phyloP scores from a whole-genome alignment of 805 yeast genomes.

The Vanderwaltozyma tropicalis region DNA sequence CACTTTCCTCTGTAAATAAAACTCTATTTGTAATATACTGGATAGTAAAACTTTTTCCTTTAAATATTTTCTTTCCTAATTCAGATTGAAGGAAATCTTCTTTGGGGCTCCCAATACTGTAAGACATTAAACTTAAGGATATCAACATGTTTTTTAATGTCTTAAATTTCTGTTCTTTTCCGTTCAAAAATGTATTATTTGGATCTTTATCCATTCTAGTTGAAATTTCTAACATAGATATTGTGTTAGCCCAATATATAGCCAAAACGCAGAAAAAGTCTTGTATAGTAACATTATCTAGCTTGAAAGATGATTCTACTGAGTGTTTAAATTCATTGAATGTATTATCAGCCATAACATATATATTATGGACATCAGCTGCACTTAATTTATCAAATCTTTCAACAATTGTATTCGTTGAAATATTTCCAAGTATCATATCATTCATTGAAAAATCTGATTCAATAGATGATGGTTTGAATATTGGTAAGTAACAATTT shows the following conservation, averaged over 20 bases:
- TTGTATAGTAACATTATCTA: too few relatives aligned
- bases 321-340: conserved; percentile 3
- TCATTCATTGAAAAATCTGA: not conserved
- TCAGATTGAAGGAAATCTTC: not conserved
- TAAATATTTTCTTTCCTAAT: too few relatives aligned
- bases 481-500: conserved; percentile 23
- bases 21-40: too few relatives aligned
- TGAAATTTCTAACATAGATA: conserved; percentile 49
- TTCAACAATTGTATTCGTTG: not conserved
- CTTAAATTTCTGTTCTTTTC: conserved; percentile 32
- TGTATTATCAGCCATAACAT: not conserved
- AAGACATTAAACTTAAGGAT: not conserved
- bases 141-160: conserved; percentile 25
- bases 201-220: conserved; percentile 38
- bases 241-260: conserved; percentile 25
- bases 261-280: conserved; percentile 15
- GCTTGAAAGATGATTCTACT: too few relatives aligned
- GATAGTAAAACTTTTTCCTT: too few relatives aligned
- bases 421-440: not conserved
- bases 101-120: not conserved
- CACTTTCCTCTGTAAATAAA: too few relatives aligned
- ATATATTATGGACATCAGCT: not conserved
- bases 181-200: conserved; percentile 23
- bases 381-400: not conserved
- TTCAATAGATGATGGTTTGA: not conserved